Evolutionary conservation across 805 yeast species (phyloP).

Genomic region (Kodamaea laetipori): DNA sequence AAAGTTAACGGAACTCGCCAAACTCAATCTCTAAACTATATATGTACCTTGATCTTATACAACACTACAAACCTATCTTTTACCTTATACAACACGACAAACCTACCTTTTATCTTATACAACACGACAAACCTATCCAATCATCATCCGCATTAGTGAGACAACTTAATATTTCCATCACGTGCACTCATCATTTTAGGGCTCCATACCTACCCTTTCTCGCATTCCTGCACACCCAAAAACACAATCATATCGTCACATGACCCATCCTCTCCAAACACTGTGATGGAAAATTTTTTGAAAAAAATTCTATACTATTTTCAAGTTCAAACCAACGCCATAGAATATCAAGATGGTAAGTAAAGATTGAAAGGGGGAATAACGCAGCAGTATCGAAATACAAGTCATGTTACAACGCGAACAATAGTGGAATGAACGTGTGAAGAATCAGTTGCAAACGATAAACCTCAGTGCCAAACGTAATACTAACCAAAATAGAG

Average conservation of each 20-base stretch:
- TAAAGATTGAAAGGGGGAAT: conserved; percentile 5
- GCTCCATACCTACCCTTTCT: conserved; percentile 11
- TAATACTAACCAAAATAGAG: conserved; percentile 54
- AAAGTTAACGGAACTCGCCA: too few relatives aligned
- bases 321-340: conserved; percentile 13
- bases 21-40: too few relatives aligned
- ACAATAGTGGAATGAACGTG: too few relatives aligned
- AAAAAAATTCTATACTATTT: conserved; percentile 11
- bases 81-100: too few relatives aligned
- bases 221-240: neutral
- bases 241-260: conserved; percentile 2
- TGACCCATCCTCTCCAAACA: conserved; percentile 5
- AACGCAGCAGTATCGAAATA: neutral
- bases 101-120: too few relatives aligned
- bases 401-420: too few relatives aligned
- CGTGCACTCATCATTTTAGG: conserved; percentile 10
- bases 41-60: too few relatives aligned
- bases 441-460: too few relatives aligned
- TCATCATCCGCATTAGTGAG: too few relatives aligned
- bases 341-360: conserved; percentile 24
- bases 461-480: neutral
- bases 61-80: too few relatives aligned
- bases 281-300: conserved; percentile 11
- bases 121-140: too few relatives aligned
- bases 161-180: too few relatives aligned